Base-by-base conservation (phyloP, 164 flowering plant genomes). In the Piper longum region DNA sequence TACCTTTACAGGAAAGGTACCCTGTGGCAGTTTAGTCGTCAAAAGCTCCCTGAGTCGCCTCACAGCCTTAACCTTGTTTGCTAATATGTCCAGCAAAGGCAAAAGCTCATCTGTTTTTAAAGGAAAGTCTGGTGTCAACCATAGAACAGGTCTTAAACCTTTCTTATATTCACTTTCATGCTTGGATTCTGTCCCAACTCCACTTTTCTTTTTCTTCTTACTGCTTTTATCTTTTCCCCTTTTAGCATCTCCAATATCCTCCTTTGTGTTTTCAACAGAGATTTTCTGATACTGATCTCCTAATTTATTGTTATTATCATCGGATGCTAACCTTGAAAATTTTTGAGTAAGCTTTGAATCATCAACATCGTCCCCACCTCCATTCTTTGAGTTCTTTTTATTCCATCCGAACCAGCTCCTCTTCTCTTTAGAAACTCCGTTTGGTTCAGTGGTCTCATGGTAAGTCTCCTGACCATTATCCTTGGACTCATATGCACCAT, bases 1-100 rank as follows among this genome's bases (percentile, higher is more conserved):
- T 83, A 93, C 99, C 99, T 93, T 90, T 59, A 87, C 89, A 54
- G 99, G 99, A 73, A 93, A 93, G 36, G 97, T 93, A 55, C 93
- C 89, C 39, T 52, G 66, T 18, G 99, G 99, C 39, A 93, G 76
- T 70, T 93, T 93, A n/a, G 96, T 93, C 16, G 97, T 90, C 70
- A 93, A 74, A 60, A 93, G 88, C 82, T 93, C 99, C 74, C 99
- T 80, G 59, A 93, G 84, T 76, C 97, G 84, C 72, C 99, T 82
- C 16, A 93, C 70, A 56, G 99, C 99, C 82, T 93, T 93, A 64
- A 93, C 99, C 82, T 93, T 93, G 77, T 87, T 85, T 17, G 97
- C 99, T 68, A 93, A 81, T 64, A 93, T 93, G 76, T 93, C 99
- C 42, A 93, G 91, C 66, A 93, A 75, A 59, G 99, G 99, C 69